phyloP scores from a whole-genome alignment of 495 filamentous ascomycete species.

The Annulohypoxylon maeteangense region DNA sequence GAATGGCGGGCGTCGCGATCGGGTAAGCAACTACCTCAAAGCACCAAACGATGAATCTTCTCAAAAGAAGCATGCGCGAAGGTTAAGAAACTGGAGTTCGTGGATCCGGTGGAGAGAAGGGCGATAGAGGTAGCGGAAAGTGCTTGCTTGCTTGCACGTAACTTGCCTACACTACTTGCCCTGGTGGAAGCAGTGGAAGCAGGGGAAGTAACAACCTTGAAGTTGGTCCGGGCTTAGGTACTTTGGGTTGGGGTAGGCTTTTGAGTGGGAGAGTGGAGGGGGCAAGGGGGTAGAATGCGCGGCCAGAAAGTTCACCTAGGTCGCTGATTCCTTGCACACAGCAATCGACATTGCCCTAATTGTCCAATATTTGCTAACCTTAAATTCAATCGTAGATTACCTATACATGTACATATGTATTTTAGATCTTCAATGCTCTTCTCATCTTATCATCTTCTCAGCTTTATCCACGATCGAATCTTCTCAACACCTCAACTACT shows the following conservation, averaged over 20 bases:
- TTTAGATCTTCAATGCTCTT: neutral
- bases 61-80: slow-evolving; percentile 37
- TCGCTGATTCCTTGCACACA: slow-evolving; percentile 16
- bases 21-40: slow-evolving; percentile 19
- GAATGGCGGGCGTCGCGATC: slow-evolving; percentile 21
- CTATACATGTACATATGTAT: neutral
- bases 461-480: slow-evolving; percentile 8
- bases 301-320: slow-evolving; percentile 9
- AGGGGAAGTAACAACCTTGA: slow-evolving; percentile 4
- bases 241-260: slow-evolving; percentile 18
- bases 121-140: slow-evolving; percentile 10
- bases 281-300: neutral
- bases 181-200: neutral
- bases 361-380: slow-evolving; percentile 15
- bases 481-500: neutral
- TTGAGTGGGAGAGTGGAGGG: slow-evolving; percentile 26
- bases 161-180: neutral
- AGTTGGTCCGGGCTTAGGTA: slow-evolving; percentile 33
- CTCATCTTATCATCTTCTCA: neutral
- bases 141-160: neutral
- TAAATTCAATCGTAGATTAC: slow-evolving; percentile 4
- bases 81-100: slow-evolving; percentile 32
- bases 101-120: slow-evolving; percentile 30
- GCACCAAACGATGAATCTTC: slow-evolving; percentile 36
- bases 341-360: slow-evolving; percentile 17